phyloP scores from a whole-genome alignment of 2,329 filamentous ascomycete genomes.

The Coniella vitis region DNA sequence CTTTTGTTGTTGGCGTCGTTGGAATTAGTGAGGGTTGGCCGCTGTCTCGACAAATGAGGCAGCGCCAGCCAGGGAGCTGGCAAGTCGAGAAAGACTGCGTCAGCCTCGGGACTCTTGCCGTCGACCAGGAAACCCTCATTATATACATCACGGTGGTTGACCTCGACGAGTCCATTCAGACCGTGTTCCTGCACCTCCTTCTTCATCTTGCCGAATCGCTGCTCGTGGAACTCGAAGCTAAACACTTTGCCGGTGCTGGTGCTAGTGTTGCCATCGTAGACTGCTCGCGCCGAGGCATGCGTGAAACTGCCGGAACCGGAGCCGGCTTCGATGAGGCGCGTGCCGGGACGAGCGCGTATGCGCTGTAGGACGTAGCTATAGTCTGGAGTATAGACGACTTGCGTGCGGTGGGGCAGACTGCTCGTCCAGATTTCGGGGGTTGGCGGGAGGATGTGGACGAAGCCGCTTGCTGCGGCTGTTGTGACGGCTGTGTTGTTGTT shows the following conservation, averaged over 20 bases:
- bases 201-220: slow-evolving; percentile 61
- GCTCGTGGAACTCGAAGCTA: slow-evolving; percentile 76
- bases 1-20: slow-evolving; percentile 14
- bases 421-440: slow-evolving; percentile 79
- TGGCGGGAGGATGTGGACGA: slow-evolving; percentile 71
- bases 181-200: slow-evolving; percentile 64
- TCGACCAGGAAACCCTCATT: slow-evolving; percentile 62
- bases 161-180: slow-evolving; percentile 57
- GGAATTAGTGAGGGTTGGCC: slow-evolving; percentile 17
- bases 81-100: slow-evolving; percentile 71
- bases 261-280: slow-evolving; percentile 54
- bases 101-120: slow-evolving; percentile 54
- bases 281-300: slow-evolving; percentile 67
- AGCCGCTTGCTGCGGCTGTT: slow-evolving; percentile 56
- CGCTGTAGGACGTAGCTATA: slow-evolving; percentile 79
- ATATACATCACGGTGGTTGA: slow-evolving; percentile 77
- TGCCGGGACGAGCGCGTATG: slow-evolving; percentile 66
- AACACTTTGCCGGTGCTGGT: slow-evolving; percentile 61
- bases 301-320: slow-evolving; percentile 80
- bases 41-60: slow-evolving; percentile 60
- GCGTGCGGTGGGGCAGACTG: slow-evolving; percentile 72
- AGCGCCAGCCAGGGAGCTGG: slow-evolving; percentile 77
- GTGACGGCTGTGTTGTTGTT: slow-evolving; percentile 35
- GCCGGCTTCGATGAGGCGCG: slow-evolving; percentile 70
- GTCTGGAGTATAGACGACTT: slow-evolving; percentile 82